Conservation (phyloP, 441 rosid species). For the Croton laevigatus region DNA sequence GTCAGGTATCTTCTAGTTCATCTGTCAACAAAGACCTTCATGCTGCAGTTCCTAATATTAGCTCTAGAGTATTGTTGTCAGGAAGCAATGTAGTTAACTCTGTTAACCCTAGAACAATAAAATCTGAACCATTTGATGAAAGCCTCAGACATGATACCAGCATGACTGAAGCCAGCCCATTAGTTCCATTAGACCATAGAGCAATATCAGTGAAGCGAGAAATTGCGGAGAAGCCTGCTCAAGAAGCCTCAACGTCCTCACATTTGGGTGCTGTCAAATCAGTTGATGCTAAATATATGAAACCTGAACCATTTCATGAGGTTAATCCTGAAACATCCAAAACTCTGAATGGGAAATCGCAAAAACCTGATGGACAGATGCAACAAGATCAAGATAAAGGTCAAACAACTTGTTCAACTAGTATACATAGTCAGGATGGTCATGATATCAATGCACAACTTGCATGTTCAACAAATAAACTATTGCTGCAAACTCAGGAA, state of each 20-base stretch:
- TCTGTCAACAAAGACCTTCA: constrained; percentile 24
- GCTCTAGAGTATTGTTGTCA: constrained; percentile 19
- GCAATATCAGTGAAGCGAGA: constrained; percentile 44
- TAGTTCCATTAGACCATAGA: constrained; percentile 17
- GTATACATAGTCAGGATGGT: constrained; percentile 22
- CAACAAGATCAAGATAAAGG: constrained; percentile 22
- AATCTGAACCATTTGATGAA: constrained; percentile 64
- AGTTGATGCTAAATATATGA: constrained; percentile 35
- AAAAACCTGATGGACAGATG: constrained; percentile 26
- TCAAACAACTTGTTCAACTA: constrained; percentile 29
- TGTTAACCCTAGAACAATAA: constrained; percentile 37
- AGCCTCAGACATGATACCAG: constrained; percentile 26
- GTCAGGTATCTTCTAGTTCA: constrained; percentile 34
- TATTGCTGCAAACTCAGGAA: constrained; percentile 21
- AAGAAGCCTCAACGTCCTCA: constrained; percentile 25
- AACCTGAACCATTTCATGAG: constrained; percentile 47
- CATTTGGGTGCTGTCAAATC: constrained; percentile 23
- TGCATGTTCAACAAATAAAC: constrained; percentile 31
- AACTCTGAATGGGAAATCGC: constrained; percentile 29
- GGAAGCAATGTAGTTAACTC: constrained; percentile 27
- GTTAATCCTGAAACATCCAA: constrained; percentile 27
- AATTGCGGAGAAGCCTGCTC: constrained; percentile 30
- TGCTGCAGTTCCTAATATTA: constrained; percentile 23
- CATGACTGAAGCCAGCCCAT: constrained; percentile 23
- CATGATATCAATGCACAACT: constrained; percentile 20